Evolutionary conservation across 78 protist species (phyloP).

Genomic region (Mantamonas sphyraenae): DNA sequence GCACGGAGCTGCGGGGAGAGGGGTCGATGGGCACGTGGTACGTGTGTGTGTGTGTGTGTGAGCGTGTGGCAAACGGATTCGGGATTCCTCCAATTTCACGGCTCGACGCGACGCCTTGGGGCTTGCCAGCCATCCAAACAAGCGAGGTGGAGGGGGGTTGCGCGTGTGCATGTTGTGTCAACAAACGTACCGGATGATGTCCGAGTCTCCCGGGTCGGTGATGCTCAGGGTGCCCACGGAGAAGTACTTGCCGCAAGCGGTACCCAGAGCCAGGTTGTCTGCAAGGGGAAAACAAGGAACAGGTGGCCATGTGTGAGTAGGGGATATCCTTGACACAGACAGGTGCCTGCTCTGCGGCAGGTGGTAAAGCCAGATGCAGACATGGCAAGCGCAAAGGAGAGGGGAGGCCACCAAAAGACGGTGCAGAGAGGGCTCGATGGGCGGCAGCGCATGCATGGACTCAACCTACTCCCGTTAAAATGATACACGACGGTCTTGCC

Average conservation of each 20-base stretch:
- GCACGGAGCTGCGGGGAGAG: no score
- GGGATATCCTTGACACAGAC: background rate
- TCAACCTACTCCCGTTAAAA: constrained; percentile 76
- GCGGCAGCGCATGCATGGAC: background rate
- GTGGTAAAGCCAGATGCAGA: background rate
- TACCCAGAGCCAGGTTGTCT: constrained; percentile 97
- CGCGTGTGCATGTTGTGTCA: background rate
- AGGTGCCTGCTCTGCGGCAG: background rate
- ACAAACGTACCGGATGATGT: constrained; percentile 70
- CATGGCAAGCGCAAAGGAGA: background rate
- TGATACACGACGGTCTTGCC: constrained; percentile 92
- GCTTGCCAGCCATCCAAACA: no score
- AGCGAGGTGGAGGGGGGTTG: background rate
- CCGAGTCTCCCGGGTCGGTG: constrained; percentile 97
- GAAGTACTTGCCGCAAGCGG: constrained; percentile 97
- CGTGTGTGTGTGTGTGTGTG: no score
- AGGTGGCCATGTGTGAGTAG: background rate
- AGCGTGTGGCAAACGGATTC: no score
- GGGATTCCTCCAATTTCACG: no score
- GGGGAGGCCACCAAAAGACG: background rate
- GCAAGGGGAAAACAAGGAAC: background rate
- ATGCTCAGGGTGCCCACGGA: constrained; percentile 78
- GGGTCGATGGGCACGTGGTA: no score
- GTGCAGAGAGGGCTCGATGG: background rate
- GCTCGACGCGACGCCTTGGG: no score